Evolutionary conservation across 371 early-diverging fungal genomes (phyloP).

Genomic region (Actinomucor elegans): DNA sequence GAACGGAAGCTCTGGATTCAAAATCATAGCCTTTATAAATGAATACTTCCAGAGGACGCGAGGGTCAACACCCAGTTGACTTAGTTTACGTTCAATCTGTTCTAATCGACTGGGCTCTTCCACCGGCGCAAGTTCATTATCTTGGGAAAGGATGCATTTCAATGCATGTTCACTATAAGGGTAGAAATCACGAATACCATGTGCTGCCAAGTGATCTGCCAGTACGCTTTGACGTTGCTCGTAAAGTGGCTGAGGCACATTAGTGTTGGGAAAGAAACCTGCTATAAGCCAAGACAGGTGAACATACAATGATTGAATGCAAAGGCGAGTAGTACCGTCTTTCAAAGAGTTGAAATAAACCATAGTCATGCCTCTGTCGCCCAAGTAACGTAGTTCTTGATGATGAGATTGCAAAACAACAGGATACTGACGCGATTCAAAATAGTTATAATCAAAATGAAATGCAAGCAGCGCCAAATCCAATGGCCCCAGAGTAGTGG

Average conservation of each 20-base stretch:
- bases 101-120: neutral
- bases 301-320: conserved; percentile 23
- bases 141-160: neutral
- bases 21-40: conserved; percentile 5
- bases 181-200: neutral
- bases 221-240: conserved; percentile 7
- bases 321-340: neutral
- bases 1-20: neutral
- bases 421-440: conserved; percentile 21
- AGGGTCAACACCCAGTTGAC: neutral
- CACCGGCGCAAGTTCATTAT: neutral
- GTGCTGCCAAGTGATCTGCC: neutral
- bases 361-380: conserved; percentile 32
- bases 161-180: conserved; percentile 5
- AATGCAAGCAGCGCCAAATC: conserved; percentile 26
- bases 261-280: conserved; percentile 22
- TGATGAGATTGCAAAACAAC: conserved; percentile 2
- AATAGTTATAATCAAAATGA: conserved; percentile 34
- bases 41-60: conserved; percentile 9
- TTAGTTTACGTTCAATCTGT: neutral
- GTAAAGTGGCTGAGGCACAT: conserved; percentile 27
- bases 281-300: conserved; percentile 37
- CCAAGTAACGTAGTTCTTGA: conserved; percentile 18
- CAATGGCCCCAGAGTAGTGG: neutral
- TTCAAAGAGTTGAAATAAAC: conserved; percentile 14